Evolutionary conservation across 345 rosid species (phyloP).

Genomic region (Boechera stricta): DNA sequence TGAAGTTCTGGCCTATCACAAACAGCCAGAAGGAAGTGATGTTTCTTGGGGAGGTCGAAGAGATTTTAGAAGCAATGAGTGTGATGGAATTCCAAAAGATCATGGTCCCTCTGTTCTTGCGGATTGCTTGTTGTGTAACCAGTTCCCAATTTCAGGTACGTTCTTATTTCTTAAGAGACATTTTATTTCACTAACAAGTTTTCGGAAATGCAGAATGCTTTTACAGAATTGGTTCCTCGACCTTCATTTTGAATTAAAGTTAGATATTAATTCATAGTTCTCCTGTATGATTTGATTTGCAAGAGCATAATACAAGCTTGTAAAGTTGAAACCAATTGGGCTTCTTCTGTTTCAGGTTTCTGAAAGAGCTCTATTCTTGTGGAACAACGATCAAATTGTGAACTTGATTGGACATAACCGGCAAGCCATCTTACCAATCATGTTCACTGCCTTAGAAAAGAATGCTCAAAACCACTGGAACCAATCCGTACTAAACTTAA

Average conservation of each 20-base stretch:
- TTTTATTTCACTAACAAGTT: neutral
- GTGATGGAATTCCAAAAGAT: conserved; percentile 78
- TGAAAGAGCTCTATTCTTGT: conserved; percentile 82
- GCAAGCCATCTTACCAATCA: conserved; percentile 65
- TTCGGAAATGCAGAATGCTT: neutral
- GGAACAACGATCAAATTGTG: conserved; percentile 94
- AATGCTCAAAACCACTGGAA: conserved; percentile 82
- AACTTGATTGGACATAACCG: conserved; percentile 73
- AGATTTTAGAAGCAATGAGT: conserved; percentile 74
- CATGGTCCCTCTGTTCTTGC: conserved; percentile 78
- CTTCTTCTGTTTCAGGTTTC: conserved; percentile 67
- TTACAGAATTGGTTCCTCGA: neutral
- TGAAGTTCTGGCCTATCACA: conserved; percentile 87
- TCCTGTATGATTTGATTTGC: conserved; percentile 4
- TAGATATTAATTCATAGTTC: neutral
- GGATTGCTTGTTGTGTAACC: conserved; percentile 79
- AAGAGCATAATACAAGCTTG: neutral
- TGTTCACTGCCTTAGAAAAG: conserved; percentile 77
- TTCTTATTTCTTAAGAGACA: neutral
- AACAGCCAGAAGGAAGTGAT: conserved; percentile 91
- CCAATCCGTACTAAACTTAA: conserved; percentile 74
- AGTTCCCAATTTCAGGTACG: conserved; percentile 87
- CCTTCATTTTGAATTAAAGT: neutral
- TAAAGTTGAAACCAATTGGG: neutral
- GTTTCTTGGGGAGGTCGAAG: conserved; percentile 86